phyloP scores from a whole-genome alignment of 225 moss, liverwort and hornwort genomes.

The Polytrichum formosum region DNA sequence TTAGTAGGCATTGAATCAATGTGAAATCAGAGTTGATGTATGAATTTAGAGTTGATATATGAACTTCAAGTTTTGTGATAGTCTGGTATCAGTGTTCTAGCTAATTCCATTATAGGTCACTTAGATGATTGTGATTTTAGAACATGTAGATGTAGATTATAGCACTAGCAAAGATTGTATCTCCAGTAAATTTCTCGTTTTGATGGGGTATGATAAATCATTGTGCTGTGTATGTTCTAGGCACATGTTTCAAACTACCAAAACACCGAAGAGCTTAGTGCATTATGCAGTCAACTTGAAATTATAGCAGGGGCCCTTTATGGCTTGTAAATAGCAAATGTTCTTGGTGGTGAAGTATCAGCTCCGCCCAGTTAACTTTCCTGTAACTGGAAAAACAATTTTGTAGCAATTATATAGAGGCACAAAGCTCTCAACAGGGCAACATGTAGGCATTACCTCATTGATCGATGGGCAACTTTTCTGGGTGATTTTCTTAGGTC shows the following conservation, averaged over 20 bases:
- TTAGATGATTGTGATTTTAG: too few relatives aligned
- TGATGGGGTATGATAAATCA: not conserved
- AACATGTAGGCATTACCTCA: not conserved
- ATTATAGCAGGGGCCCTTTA: conserved; percentile 39
- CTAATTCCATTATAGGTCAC: too few relatives aligned
- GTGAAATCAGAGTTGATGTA: too few relatives aligned
- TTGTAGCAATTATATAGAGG: conserved; percentile 1
- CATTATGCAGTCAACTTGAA: conserved; percentile 24
- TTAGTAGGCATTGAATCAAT: too few relatives aligned
- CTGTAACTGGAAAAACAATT: not conserved
- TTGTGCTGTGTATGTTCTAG: conserved; percentile 20
- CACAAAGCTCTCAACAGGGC: not conserved
- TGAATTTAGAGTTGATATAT: too few relatives aligned
- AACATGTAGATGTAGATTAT: not conserved
- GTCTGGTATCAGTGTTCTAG: too few relatives aligned
- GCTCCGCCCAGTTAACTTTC: not conserved
- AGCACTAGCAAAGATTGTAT: not conserved
- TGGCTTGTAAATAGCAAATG: conserved; percentile 6
- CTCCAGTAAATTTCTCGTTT: not conserved
- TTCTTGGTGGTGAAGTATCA: not conserved
- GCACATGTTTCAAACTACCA: conserved; percentile 11
- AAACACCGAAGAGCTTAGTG: conserved; percentile 24
- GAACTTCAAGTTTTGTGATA: too few relatives aligned
- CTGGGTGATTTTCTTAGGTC: too few relatives aligned
- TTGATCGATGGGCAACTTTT: not conserved